Conservation (phyloP, 805 yeast species). For the Candida jianshihensis region DNA sequence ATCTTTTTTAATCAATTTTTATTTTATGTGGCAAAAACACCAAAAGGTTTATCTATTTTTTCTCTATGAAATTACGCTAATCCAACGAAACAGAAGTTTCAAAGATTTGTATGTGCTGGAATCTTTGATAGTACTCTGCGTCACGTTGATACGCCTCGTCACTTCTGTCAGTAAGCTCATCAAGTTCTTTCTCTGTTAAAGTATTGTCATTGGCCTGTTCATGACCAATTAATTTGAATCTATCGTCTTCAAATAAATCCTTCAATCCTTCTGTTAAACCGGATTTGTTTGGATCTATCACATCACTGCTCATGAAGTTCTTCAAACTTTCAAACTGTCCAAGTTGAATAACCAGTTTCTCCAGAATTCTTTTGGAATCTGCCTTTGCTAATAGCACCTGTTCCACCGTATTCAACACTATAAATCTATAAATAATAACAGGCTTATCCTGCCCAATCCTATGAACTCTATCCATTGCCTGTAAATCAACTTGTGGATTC, state of each 20-base stretch:
- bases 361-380: conserved; percentile 71
- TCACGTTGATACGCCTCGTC: conserved; percentile 32
- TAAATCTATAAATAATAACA: conserved; percentile 72
- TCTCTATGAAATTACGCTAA: no score
- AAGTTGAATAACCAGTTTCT: conserved; percentile 63
- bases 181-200: conserved; percentile 32
- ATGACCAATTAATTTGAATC: conserved; percentile 27
- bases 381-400: conserved; percentile 75
- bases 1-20: no score
- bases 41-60: no score
- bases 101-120: conserved; percentile 31
- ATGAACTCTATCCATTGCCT: conserved; percentile 94
- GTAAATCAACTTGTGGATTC: conserved; percentile 96
- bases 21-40: no score
- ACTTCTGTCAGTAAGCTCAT: conserved; percentile 44
- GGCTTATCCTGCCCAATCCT: conserved; percentile 87
- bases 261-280: conserved; percentile 34
- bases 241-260: conserved; percentile 32
- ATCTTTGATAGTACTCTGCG: conserved; percentile 15
- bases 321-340: conserved; percentile 47
- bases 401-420: conserved; percentile 75
- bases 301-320: conserved; percentile 28
- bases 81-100: conserved; percentile 28
- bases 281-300: conserved; percentile 9
- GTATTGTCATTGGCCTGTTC: conserved; percentile 15